Conservation (phyloP, 75 land plant genomes). For the Sequoia sempervirens region DNA sequence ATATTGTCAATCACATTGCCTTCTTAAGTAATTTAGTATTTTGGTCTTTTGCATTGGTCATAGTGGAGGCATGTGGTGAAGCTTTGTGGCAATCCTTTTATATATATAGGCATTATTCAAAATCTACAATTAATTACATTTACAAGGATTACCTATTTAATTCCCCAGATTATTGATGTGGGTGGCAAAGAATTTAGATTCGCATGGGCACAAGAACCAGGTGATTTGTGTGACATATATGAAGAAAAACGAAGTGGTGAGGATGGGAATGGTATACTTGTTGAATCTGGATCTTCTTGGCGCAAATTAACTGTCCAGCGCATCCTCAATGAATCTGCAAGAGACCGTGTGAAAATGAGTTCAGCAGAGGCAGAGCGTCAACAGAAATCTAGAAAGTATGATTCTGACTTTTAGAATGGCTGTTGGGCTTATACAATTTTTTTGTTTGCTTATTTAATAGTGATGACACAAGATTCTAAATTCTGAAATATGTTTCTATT, state of each 20-base stretch:
- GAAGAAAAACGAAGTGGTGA: conserved; percentile 78
- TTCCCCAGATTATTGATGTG: conserved; percentile 70
- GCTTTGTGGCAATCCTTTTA: background rate
- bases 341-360: conserved; percentile 85
- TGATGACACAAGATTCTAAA: background rate
- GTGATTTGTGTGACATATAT: conserved; percentile 83
- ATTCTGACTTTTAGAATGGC: conserved; percentile 2
- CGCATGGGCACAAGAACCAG: conserved; percentile 76
- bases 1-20: background rate
- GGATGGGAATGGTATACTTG: conserved; percentile 74
- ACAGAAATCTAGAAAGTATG: conserved; percentile 85
- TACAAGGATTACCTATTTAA: conserved; percentile 7
- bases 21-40: background rate
- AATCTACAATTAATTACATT: background rate
- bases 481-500: background rate
- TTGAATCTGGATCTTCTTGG: conserved; percentile 80
- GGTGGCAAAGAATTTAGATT: conserved; percentile 82
- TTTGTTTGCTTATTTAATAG: background rate
- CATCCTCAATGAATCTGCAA: conserved; percentile 73
- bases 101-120: conserved; percentile 1
- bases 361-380: conserved; percentile 87
- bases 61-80: background rate
- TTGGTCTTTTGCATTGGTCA: background rate
- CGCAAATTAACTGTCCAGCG: conserved; percentile 88
- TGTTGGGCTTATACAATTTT: background rate